Conservation (phyloP, 257 asterid genomes). For the Lithospermum erythrorhizon region DNA sequence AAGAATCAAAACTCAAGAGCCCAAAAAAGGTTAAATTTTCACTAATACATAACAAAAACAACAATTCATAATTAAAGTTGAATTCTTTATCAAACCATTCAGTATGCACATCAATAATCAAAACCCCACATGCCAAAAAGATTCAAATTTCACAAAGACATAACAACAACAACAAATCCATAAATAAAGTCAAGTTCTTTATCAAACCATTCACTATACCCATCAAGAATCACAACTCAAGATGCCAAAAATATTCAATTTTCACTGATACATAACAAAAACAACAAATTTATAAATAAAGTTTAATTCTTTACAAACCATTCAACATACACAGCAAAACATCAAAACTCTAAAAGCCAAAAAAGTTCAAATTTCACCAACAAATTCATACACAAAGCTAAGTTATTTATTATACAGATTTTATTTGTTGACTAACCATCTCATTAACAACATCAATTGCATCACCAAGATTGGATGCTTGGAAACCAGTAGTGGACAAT, state of each 20-base stretch:
- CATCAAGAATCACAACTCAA: background rate
- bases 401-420: background rate
- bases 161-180: background rate
- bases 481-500: conserved; percentile 73
- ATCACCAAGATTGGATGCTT: conserved; percentile 91
- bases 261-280: background rate
- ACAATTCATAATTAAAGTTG: background rate
- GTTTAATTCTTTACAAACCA: too few relatives aligned
- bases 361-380: too few relatives aligned
- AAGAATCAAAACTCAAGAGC: too few relatives aligned
- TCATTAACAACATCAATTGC: conserved; percentile 70
- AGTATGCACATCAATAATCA: background rate
- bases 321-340: too few relatives aligned
- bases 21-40: background rate
- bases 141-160: background rate
- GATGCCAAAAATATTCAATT: too few relatives aligned
- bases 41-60: background rate
- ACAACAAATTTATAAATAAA: background rate
- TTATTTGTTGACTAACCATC: conserved; percentile 38
- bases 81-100: background rate
- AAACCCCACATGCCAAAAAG: background rate
- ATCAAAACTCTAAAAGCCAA: too few relatives aligned
- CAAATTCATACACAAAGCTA: background rate
- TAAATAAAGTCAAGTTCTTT: background rate
- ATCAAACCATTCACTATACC: background rate